Conservation (phyloP, 1,284 basidiomycete genomes). For the Farysia itapuensis region DNA sequence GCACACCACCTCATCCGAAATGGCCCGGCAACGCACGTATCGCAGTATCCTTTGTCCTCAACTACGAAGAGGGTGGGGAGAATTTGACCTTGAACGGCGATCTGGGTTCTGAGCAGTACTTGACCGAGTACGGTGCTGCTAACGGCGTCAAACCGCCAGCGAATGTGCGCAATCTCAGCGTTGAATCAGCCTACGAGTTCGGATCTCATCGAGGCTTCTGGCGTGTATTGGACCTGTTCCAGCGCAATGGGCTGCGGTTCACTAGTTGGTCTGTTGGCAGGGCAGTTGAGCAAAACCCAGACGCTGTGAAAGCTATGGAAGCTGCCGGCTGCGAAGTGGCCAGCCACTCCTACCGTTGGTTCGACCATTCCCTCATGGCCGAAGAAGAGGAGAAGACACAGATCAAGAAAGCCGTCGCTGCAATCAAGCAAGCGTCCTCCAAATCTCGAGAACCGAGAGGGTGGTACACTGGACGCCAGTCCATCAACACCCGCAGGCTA, state of each 20-base stretch:
- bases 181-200: constrained; percentile 61
- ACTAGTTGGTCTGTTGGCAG: constrained; percentile 60
- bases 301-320: constrained; percentile 53
- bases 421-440: constrained; percentile 52
- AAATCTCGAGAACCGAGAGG: constrained; percentile 52
- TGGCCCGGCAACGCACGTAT: constrained; percentile 61
- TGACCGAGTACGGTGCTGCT: constrained; percentile 57
- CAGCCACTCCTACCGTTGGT: constrained; percentile 60
- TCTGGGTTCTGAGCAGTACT: constrained; percentile 46
- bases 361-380: constrained; percentile 55
- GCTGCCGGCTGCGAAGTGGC: constrained; percentile 58
- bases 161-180: constrained; percentile 55
- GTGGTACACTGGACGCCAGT: constrained; percentile 61
- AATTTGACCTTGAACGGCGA: constrained; percentile 58
- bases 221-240: constrained; percentile 59
- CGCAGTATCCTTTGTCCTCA: constrained; percentile 60
- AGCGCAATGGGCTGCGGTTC: constrained; percentile 50
- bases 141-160: constrained; percentile 27
- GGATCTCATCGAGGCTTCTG: constrained; percentile 61
- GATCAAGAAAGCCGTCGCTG: constrained; percentile 55
- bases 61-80: constrained; percentile 62
- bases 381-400: constrained; percentile 57
- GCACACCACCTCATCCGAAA: constrained; percentile 55
- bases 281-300: constrained; percentile 60
- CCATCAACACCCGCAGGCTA: constrained; percentile 51